Conservation (phyloP, 345 rosid species). For the Dimocarpus longan region DNA sequence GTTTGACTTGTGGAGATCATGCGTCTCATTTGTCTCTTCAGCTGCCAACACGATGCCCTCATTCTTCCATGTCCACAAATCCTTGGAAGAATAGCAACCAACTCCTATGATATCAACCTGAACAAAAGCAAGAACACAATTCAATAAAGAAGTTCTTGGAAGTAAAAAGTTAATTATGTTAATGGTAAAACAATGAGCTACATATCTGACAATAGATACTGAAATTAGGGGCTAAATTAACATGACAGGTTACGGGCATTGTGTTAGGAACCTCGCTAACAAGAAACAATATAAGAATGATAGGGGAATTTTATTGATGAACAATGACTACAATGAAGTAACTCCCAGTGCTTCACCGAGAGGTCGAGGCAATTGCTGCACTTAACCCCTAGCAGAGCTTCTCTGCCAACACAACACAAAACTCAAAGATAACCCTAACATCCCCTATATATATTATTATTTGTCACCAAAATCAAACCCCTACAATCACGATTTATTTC, state of each 20-base stretch:
- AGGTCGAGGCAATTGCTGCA: no score
- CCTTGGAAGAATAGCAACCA: conserved; percentile 93
- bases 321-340: no score
- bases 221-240: neutral
- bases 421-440: no score
- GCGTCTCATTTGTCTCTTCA: conserved; percentile 68
- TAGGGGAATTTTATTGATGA: no score
- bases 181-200: neutral
- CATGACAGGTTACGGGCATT: neutral
- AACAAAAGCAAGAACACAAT: conserved; percentile 3
- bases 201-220: neutral
- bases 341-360: no score
- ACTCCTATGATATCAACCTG: conserved; percentile 97
- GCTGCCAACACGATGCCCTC: conserved; percentile 85
- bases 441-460: no score
- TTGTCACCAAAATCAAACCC: no score
- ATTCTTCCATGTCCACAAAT: conserved; percentile 89
- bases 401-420: no score
- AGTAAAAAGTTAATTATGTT: neutral
- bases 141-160: neutral
- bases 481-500: no score
- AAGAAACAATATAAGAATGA: no score
- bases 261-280: no score
- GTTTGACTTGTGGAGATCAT: conserved; percentile 78
- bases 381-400: no score